A percentile compares a stretch with the other conserved stretches of the same genome.
phyloP scores from a whole-genome alignment of 768 basidiomycete genomes.

The Hericium rajendrae region DNA sequence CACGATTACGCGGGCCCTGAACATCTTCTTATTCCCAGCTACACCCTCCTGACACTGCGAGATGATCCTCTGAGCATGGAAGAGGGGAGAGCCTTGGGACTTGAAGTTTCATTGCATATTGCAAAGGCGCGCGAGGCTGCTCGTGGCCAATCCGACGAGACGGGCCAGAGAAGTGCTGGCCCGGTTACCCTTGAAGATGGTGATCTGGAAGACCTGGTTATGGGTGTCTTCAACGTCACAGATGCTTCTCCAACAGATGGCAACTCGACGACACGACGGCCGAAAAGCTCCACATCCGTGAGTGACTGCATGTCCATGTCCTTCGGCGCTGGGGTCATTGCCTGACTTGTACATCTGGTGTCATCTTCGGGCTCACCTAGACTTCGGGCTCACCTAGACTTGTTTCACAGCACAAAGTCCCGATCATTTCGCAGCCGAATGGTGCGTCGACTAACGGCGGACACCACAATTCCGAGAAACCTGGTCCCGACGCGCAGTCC shows the following conservation, averaged over 20 bases:
- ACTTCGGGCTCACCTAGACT: no score
- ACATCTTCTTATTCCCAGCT: constrained; percentile 27
- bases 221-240: constrained; percentile 2
- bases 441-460: no score
- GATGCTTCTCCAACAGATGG: neutral
- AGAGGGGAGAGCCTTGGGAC: constrained; percentile 34
- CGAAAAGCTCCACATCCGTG: neutral
- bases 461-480: no score
- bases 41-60: constrained; percentile 26
- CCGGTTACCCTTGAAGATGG: constrained; percentile 1
- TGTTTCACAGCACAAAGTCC: no score
- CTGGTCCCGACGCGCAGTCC: no score
- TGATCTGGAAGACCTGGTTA: neutral
- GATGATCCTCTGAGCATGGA: constrained; percentile 25
- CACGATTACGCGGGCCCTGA: constrained; percentile 26
- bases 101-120: constrained; percentile 27
- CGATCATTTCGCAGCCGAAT: no score
- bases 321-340: neutral
- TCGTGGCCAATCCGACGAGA: constrained; percentile 4
- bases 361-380: no score
- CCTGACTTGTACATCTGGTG: no score
- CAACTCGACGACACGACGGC: neutral
- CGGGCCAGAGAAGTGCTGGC: neutral
- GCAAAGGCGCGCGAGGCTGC: constrained; percentile 29
- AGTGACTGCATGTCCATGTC: no score